Conservation (phyloP, 2,329 filamentous ascomycete genomes). For the Graphiopsis chlorocephala region DNA sequence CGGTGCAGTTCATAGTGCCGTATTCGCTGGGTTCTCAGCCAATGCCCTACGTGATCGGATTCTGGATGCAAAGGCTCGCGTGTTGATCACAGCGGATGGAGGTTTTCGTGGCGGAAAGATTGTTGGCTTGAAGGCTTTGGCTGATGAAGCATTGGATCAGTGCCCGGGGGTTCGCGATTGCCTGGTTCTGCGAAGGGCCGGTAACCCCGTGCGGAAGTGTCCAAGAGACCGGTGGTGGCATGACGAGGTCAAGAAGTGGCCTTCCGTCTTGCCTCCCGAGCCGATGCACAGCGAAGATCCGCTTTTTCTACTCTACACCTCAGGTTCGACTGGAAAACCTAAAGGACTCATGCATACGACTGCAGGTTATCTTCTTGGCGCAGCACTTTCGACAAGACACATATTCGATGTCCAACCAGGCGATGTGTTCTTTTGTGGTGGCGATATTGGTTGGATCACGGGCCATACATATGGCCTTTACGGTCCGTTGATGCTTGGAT, state of each 20-base stretch:
- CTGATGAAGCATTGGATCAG: constrained; percentile 94
- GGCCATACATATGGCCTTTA: constrained; percentile 99
- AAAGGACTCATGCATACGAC: constrained; percentile 99
- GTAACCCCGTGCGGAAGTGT: constrained; percentile 87
- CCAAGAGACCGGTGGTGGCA: constrained; percentile 96
- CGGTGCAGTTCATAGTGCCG: constrained; percentile 92
- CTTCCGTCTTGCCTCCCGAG: constrained; percentile 85
- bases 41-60: constrained; percentile 95
- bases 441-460: constrained; percentile 98
- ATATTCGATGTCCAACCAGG: constrained; percentile 96
- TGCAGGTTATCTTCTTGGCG: constrained; percentile 89
- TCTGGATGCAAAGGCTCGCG: constrained; percentile 82
- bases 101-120: constrained; percentile 96
- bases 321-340: constrained; percentile 95
- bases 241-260: constrained; percentile 96
- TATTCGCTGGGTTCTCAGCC: constrained; percentile 96
- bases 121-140: constrained; percentile 98
- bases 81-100: constrained; percentile 96
- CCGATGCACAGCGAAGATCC: constrained; percentile 90
- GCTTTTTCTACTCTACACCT: constrained; percentile 96
- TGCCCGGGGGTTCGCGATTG: constrained; percentile 84
- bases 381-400: constrained; percentile 92
- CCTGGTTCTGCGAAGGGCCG: constrained; percentile 92
- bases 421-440: constrained; percentile 94
- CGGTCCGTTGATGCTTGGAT: constrained; percentile 85